Evolutionary conservation across 805 yeast species (phyloP), one percentile per base, ranked within the genome.

Genomic region (Torulaspora maleeae): DNA sequence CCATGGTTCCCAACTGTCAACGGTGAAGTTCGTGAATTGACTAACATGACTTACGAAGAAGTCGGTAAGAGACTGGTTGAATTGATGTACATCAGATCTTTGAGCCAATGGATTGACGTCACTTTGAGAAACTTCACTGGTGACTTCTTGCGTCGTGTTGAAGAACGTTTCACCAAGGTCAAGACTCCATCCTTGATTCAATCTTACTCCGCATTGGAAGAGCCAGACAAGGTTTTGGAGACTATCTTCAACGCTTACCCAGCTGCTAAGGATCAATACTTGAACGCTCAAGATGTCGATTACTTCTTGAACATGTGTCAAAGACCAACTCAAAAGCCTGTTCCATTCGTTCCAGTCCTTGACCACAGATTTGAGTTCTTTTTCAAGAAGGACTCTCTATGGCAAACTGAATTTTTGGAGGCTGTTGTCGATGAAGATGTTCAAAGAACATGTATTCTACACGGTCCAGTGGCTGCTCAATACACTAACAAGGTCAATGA

Each of bases 351-450:
- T 58, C 99, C 99, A 41, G 85, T 87, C 16, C 77, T 93, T 67
- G 96, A 93, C 64, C 95, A 87, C 55, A 85, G 87, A 74, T 88
- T 93, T 61, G 97, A 93, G 70, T 82, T 83, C 64, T 93, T 86
- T 79, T 93, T 93, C 80, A 93, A 93, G 81, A 93, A 93, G 75
- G 99, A 93, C 70, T 91, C 98, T 25, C 77, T 93, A 67, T 93
- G 99, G 99, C 99, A 93, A 77, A 86, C 96, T 19, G 98, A 93
- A 75, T 91, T 87, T 66, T 78, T 93, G 64, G 97, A 89, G 67
- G 86, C 97, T 49, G 98, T 93, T 64, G 90, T 87, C 54, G 98
- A 78, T 56, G 88, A 85, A 61, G 99, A 93, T 67, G 98, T 93
- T 51, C 90, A 90, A 70, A 85, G 99, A 77, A 91, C 97, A n/a